These are phyloP conservation scores for Chimonanthus praecox DNA, from an alignment of 164 flowering plant species.

Conservation along the genomic window DNA sequence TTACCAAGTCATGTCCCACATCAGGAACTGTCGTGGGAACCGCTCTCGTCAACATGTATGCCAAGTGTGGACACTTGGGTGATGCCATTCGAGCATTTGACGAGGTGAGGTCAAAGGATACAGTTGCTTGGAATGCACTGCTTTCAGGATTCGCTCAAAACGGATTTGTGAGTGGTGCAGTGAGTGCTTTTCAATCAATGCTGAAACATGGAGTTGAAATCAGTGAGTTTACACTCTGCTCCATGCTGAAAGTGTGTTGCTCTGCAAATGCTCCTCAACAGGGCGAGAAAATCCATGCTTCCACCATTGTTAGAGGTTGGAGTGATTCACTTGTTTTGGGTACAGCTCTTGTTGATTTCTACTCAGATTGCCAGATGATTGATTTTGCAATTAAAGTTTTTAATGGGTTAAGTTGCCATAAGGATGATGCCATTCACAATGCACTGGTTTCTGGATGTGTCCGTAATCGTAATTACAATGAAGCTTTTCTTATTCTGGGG, in stretches of 20 bases:
- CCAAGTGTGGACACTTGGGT: conserved; percentile 29
- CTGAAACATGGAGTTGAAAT: conserved; percentile 22
- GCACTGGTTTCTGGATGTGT: conserved; percentile 45
- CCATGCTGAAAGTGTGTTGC: conserved; percentile 46
- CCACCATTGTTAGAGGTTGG: conserved; percentile 30
- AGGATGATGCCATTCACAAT: conserved; percentile 40
- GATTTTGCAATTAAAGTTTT: conserved; percentile 37
- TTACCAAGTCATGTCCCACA: conserved; percentile 29
- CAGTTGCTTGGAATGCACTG: conserved; percentile 52
- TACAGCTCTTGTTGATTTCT: conserved; percentile 47
- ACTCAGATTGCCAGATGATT: conserved; percentile 29
- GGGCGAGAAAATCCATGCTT: conserved; percentile 49
- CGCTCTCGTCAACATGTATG: conserved; percentile 48
- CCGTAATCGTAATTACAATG: conserved; percentile 28
- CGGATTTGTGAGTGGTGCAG: conserved; percentile 26
- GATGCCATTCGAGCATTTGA: conserved; percentile 34
- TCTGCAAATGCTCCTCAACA: conserved; percentile 22
- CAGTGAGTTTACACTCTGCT: conserved; percentile 40
- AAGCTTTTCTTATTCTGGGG: conserved; percentile 30
- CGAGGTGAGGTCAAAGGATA: conserved; percentile 36
- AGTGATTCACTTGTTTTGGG: conserved; percentile 38
- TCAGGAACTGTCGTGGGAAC: conserved; percentile 34
- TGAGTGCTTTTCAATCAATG: conserved; percentile 33
- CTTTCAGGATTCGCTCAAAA: conserved; percentile 33
- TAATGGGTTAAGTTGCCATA: conserved; percentile 13